A percentile compares a stretch with the other conserved stretches of the same genome.
These are phyloP conservation scores for Stylonectria norvegica DNA, from an alignment of 2,329 filamentous ascomycete genomes.

Conservation along the genomic window DNA sequence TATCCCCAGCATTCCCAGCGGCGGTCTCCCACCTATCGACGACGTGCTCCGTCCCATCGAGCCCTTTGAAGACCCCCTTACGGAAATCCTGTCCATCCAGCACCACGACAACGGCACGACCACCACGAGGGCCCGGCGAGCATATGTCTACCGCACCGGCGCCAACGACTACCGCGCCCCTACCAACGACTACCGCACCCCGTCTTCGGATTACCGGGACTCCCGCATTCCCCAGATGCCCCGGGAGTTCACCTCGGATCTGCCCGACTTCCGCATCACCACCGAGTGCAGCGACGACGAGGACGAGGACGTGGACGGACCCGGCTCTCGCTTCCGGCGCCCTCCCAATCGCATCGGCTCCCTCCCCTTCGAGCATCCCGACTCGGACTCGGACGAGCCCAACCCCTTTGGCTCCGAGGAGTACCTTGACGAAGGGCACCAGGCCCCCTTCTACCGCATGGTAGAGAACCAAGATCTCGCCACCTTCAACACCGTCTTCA, in stretches of 20 bases:
- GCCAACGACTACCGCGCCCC: too few relatives aligned
- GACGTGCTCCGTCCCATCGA: conserved; percentile 16
- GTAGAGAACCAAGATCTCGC: conserved; percentile 5
- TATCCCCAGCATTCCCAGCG: conserved; percentile 20
- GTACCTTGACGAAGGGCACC: conserved; percentile 24
- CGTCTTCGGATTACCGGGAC: conserved; percentile 41
- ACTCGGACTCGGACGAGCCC: conserved; percentile 34
- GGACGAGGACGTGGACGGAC: conserved; percentile 35
- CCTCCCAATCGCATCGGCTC: conserved; percentile 49
- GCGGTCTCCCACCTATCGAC: conserved; percentile 12
- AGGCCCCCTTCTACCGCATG: conserved; percentile 22
- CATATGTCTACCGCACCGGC: conserved; percentile 39
- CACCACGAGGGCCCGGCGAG: conserved; percentile 45
- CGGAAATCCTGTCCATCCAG: conserved; percentile 48
- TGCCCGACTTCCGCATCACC: conserved; percentile 52
- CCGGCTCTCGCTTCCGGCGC: conserved; percentile 30
- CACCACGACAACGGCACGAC: conserved; percentile 51
- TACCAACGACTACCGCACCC: conserved; percentile 38
- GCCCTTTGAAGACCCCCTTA: conserved; percentile 22
- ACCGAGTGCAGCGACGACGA: conserved; percentile 62
- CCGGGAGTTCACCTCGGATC: conserved; percentile 47
- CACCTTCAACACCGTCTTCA: not conserved
- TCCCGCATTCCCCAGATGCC: conserved; percentile 54
- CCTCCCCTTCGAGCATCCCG: conserved; percentile 52
- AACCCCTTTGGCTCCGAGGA: conserved; percentile 27